phyloP scores from a whole-genome alignment of 148 eudicot species.

The Rhododendron kiyosumense region DNA sequence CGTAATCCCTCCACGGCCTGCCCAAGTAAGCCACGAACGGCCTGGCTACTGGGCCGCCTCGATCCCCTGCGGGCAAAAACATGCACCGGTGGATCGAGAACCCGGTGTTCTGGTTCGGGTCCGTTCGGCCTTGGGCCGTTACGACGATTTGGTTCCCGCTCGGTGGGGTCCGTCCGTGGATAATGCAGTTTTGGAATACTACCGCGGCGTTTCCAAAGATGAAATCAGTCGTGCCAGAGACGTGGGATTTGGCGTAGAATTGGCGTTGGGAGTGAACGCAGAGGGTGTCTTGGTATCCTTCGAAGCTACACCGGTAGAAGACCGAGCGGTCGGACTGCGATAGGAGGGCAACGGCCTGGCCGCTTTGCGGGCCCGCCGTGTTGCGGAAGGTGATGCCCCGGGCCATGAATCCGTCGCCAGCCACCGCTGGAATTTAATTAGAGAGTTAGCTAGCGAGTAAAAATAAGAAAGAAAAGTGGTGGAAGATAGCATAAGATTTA shows the following conservation, averaged over 20 bases:
- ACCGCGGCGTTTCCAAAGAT: neutral
- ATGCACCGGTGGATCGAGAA: neutral
- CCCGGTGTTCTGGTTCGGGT: neutral
- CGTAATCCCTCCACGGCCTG: neutral
- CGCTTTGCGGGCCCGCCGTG: neutral
- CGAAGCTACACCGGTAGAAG: neutral
- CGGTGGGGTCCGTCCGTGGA: neutral
- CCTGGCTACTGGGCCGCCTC: neutral
- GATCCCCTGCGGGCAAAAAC: neutral
- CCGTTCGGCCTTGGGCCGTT: neutral
- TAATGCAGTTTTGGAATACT: neutral
- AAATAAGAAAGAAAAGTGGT: neutral
- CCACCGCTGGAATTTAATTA: neutral
- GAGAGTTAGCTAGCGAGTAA: neutral
- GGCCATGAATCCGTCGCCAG: neutral
- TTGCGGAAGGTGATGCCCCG: neutral
- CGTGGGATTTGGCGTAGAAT: neutral
- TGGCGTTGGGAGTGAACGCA: conserved; percentile 2
- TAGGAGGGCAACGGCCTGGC: neutral
- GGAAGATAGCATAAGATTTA: neutral
- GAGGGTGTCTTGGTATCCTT: conserved; percentile 4
- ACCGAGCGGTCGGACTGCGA: neutral
- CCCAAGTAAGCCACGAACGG: neutral
- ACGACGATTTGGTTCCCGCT: neutral
- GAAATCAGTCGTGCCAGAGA: neutral